Evolutionary conservation across 2,329 filamentous ascomycete species (phyloP).

Genomic region (Nemania diffusa): DNA sequence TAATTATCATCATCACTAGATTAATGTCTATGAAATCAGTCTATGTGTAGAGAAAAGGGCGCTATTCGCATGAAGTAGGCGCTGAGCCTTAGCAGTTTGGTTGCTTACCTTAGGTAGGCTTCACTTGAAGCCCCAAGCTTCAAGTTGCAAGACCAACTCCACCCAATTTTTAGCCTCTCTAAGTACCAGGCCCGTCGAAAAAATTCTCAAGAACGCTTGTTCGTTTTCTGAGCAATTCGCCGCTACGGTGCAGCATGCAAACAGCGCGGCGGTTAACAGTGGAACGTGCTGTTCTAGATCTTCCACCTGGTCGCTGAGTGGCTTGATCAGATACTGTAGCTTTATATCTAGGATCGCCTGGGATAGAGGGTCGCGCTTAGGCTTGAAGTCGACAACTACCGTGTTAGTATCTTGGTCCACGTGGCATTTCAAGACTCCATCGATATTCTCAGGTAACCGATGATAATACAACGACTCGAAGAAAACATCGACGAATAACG

Average conservation of each 20-base stretch:
- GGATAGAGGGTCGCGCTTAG: constrained; percentile 18
- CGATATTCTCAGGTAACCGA: neutral
- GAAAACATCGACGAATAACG: constrained; percentile 30
- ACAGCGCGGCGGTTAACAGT: constrained; percentile 14
- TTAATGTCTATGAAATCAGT: too few relatives aligned
- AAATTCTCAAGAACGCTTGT: constrained; percentile 16
- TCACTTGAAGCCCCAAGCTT: constrained; percentile 13
- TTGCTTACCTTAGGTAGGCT: too few relatives aligned
- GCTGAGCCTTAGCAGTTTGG: too few relatives aligned
- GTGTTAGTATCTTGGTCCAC: constrained; percentile 1
- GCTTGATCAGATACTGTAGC: constrained; percentile 29
- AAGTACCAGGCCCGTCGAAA: constrained; percentile 14
- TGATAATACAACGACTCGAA: constrained; percentile 15
- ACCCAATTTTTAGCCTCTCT: neutral
- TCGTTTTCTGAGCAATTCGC: neutral
- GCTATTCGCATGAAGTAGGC: too few relatives aligned
- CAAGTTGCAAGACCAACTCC: neutral
- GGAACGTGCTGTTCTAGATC: constrained; percentile 14
- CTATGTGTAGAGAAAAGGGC: too few relatives aligned
- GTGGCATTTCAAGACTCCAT: neutral
- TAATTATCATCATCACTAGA: too few relatives aligned
- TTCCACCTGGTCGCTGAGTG: constrained; percentile 20
- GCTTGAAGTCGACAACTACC: constrained; percentile 8
- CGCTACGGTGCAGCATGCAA: constrained; percentile 12
- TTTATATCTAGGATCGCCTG: constrained; percentile 33